These are phyloP conservation scores for Colletotrichum musae DNA, from an alignment of 2,329 filamentous ascomycete species.

Conservation along the genomic window DNA sequence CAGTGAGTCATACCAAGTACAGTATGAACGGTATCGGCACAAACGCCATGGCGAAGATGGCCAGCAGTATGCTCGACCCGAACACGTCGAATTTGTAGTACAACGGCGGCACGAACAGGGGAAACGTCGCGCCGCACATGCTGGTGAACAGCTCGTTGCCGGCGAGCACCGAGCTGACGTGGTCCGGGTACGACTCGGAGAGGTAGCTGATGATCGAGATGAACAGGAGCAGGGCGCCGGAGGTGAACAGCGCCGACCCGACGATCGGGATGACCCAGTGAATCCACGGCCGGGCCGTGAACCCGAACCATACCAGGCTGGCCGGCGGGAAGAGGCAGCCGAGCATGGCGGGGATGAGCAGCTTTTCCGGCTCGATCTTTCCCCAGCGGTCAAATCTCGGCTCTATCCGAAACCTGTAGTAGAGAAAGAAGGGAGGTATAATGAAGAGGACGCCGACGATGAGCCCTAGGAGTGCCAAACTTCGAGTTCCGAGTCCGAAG, in stretches of 20 bases:
- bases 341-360: conserved; percentile 22
- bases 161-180: conserved; percentile 23
- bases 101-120: conserved; percentile 22
- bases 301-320: conserved; percentile 34
- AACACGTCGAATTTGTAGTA: conserved; percentile 16
- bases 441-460: conserved; percentile 29
- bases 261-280: conserved; percentile 23
- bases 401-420: conserved; percentile 28
- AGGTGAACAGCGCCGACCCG: conserved; percentile 25
- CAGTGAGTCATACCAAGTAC: conserved; percentile 39
- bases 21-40: conserved; percentile 29
- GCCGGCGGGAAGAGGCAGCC: conserved; percentile 22
- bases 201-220: conserved; percentile 34
- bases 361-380: conserved; percentile 27
- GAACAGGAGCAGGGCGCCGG: conserved; percentile 26
- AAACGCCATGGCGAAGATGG: conserved; percentile 30
- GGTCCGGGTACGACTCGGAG: conserved; percentile 25
- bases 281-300: conserved; percentile 21
- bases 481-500: conserved; percentile 19
- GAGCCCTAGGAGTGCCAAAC: conserved; percentile 20
- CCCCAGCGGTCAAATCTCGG: conserved; percentile 23
- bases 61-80: conserved; percentile 26
- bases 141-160: conserved; percentile 34
- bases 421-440: conserved; percentile 29
- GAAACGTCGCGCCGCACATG: conserved; percentile 31